Percentiles rank a stretch among this genome's conserved stretches.
Conservation (phyloP, 2,329 filamentous ascomycete genomes). For the Epichloe typhina region DNA sequence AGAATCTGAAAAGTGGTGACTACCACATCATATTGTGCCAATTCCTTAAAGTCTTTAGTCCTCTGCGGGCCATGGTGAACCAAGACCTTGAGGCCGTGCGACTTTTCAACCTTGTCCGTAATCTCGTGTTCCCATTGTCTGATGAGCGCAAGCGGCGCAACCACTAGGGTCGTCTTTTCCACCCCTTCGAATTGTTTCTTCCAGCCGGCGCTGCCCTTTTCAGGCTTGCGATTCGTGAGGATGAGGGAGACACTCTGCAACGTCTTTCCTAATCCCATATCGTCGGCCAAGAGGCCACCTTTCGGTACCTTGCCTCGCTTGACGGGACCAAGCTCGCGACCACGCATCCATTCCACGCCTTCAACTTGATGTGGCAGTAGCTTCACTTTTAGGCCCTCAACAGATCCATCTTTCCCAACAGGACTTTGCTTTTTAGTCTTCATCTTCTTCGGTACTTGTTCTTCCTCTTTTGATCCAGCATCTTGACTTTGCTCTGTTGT, state of each 20-base stretch:
- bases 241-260: constrained; percentile 86
- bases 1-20: constrained; percentile 95
- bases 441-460: constrained; percentile 10
- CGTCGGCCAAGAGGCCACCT: constrained; percentile 89
- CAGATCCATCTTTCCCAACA: constrained; percentile 32
- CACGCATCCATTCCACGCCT: constrained; percentile 88
- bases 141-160: constrained; percentile 86
- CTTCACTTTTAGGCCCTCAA: constrained; percentile 77
- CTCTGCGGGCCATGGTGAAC: constrained; percentile 85
- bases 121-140: constrained; percentile 96
- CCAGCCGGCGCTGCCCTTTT: constrained; percentile 41
- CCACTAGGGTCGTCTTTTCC: constrained; percentile 73
- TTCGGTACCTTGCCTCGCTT: constrained; percentile 76
- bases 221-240: constrained; percentile 63
- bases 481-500: constrained; percentile 7
- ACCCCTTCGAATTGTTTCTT: constrained; percentile 57
- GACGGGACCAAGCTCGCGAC: constrained; percentile 74
- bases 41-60: constrained; percentile 62
- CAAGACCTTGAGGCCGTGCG: constrained; percentile 63
- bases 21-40: constrained; percentile 83
- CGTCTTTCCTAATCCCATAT: constrained; percentile 96
- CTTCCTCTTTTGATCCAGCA: constrained; percentile 8
- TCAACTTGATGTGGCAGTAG: constrained; percentile 89
- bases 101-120: constrained; percentile 59
- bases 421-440: constrained; percentile 5